A percentile compares a stretch with the other conserved stretches of the same genome.
These are phyloP conservation scores for Cordyceps pruinosa DNA, from an alignment of 2,329 filamentous ascomycete species.

Conservation along the genomic window DNA sequence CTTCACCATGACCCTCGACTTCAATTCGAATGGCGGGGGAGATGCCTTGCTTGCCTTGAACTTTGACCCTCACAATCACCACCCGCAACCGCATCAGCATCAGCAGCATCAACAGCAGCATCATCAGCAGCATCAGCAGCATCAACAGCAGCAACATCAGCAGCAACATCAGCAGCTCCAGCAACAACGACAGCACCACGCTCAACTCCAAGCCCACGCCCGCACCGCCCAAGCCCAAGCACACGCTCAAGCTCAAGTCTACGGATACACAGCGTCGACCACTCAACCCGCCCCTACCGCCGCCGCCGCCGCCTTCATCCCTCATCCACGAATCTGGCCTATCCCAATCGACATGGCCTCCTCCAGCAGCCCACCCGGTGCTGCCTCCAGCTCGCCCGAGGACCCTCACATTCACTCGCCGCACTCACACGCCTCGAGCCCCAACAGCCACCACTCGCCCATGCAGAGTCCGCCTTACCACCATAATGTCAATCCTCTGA, in stretches of 20 bases:
- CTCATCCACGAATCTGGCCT: conserved; percentile 38
- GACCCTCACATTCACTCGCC: conserved; percentile 43
- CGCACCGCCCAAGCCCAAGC: conserved; percentile 1
- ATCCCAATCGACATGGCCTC: conserved; percentile 47
- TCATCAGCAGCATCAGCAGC: conserved; percentile 18
- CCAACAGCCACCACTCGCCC: conserved; percentile 42
- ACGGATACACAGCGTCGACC: conserved; percentile 3
- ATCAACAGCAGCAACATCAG: conserved; percentile 31
- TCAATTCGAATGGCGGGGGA: conserved; percentile 47
- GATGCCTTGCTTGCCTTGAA: conserved; percentile 56
- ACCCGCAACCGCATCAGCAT: conserved; percentile 42
- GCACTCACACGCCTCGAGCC: conserved; percentile 45
- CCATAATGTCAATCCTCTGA: conserved; percentile 43
- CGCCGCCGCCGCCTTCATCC: conserved; percentile 28
- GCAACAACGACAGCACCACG: conserved; percentile 17
- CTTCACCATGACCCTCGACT: conserved; percentile 51
- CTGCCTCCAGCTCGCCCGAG: conserved; percentile 44
- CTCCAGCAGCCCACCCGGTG: conserved; percentile 33
- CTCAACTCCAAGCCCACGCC: conserved; percentile 6
- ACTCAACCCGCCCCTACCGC: conserved; percentile 12
- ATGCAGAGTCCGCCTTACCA: conserved; percentile 50
- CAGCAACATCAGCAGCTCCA: conserved; percentile 9
- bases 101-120: conserved; percentile 38
- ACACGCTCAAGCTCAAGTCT: conserved; percentile 4
- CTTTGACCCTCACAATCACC: conserved; percentile 53